Evolutionary conservation across 805 yeast species (phyloP), one percentile per base, ranked within the genome.

Genomic region (Metschnikowia reukaufii): DNA sequence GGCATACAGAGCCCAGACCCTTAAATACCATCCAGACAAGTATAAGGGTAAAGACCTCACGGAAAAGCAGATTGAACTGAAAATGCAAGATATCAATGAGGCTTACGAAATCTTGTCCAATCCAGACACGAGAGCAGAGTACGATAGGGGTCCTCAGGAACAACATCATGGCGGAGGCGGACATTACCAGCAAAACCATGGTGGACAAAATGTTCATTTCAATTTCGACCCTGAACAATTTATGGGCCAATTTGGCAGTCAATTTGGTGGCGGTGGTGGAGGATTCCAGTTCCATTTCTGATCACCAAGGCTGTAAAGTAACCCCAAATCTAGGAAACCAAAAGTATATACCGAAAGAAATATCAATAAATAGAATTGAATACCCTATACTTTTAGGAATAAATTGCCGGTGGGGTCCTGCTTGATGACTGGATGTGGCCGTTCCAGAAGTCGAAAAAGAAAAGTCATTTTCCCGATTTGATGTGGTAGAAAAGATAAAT

Each of bases 1-100:
- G 63, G 95, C 96, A 0, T 86, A 90, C 67, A 74, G 97, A 48
- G 74, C 82, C 6, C 78, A 84, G 59, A 85, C 94, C 30, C 84
- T 85, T 59, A 82, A 82, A 60, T 88, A 78, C 64, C 99, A 92
- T 62, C 99, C 99, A 0, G 99, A 92, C 66, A 94, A 92, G 64
- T 84, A 87, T 61, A 82, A 82, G 58, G 73, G 74, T 1, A 83
- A 82, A 30, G 88, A 84, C 32, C 63, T 85, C 49, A 73, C 83
- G 7, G 76, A 79, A 23, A 88, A 83, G 27, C 78, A 85, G 48
- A 84, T 86, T 31, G 96, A 89, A 65, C 72, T 72, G 41, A 88
- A 86, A 58, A 94, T 92, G 91, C 89, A 95, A 39, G 91, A 85
- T 45, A 87, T 92, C 52, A 94, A 92, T 65, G 88, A 86, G 61